phyloP scores from a whole-genome alignment of 768 basidiomycete genomes.

The Suillus paluster region DNA sequence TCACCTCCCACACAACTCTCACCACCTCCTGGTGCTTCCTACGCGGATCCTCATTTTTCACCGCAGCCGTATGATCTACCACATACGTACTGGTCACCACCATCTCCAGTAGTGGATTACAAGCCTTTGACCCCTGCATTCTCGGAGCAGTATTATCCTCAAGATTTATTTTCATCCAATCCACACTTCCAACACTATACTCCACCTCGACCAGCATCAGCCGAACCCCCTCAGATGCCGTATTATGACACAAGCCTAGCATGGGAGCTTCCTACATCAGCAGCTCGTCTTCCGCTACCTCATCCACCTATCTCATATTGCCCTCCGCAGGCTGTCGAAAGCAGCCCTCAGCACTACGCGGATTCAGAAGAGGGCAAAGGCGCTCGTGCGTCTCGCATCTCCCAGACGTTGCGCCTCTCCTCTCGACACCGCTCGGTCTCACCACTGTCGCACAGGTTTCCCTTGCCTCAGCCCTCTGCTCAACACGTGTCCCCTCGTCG shows the following conservation, averaged over 20 bases:
- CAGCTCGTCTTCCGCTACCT: conserved; percentile 32
- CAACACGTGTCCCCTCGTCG: conserved; percentile 14
- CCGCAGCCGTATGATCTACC: background rate
- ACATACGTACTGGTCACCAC: conserved; percentile 1
- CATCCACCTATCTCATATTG: conserved; percentile 32
- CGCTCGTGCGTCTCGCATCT: conserved; percentile 57
- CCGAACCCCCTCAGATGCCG: conserved; percentile 42
- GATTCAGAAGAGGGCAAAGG: conserved; percentile 65
- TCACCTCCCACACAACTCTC: conserved; percentile 20
- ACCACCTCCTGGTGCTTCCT: conserved; percentile 26
- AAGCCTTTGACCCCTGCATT: background rate
- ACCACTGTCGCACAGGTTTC: conserved; percentile 59
- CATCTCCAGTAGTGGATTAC: background rate
- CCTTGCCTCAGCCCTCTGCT: conserved; percentile 34
- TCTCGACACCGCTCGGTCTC: conserved; percentile 67
- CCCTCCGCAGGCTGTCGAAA: conserved; percentile 14
- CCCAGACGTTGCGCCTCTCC: conserved; percentile 60
- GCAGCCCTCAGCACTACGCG: conserved; percentile 20
- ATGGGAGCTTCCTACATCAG: conserved; percentile 41
- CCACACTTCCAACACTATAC: conserved; percentile 35
- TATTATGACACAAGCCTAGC: conserved; percentile 35
- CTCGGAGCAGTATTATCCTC: conserved; percentile 2
- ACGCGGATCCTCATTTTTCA: conserved; percentile 3
- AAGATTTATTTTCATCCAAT: background rate
- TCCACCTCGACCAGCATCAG: conserved; percentile 56